Evolutionary conservation across 225 moss, liverwort and hornwort genomes (phyloP).

Genomic region (Thuidium tamariscinum): DNA sequence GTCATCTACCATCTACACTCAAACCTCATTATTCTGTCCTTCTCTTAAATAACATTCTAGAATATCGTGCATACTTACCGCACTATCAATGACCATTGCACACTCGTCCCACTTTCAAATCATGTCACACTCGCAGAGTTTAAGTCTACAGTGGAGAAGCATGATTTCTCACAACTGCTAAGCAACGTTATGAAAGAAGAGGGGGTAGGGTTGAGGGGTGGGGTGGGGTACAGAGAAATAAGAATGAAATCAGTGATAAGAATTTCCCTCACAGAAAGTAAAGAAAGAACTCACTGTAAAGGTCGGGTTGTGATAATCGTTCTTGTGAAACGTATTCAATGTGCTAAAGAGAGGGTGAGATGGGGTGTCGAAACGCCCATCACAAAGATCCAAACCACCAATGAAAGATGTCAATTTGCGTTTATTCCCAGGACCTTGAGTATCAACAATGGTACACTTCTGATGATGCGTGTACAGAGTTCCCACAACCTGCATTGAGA

Average conservation of each 20-base stretch:
- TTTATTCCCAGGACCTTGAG: slow-evolving; percentile 56
- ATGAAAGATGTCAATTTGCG: slow-evolving; percentile 65
- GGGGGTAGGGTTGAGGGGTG: slow-evolving; percentile 20
- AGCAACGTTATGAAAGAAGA: slow-evolving; percentile 41
- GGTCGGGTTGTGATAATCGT: slow-evolving; percentile 72
- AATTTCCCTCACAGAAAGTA: not conserved
- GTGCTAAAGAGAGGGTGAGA: slow-evolving; percentile 60
- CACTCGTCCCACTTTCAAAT: not conserved
- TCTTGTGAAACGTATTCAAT: slow-evolving; percentile 47
- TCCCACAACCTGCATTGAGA: slow-evolving; percentile 61
- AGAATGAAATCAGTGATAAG: slow-evolving; percentile 33
- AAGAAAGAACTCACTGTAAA: slow-evolving; percentile 2
- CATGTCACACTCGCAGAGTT: not conserved
- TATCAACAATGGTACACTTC: slow-evolving; percentile 56
- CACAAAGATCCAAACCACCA: slow-evolving; percentile 85
- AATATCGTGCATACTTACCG: not conserved
- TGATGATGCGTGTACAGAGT: slow-evolving; percentile 88
- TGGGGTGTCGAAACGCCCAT: slow-evolving; percentile 81
- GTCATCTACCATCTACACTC: not conserved
- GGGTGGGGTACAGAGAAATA: slow-evolving; percentile 63
- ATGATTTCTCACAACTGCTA: not conserved
- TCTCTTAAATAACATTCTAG: not conserved
- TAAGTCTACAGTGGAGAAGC: not conserved
- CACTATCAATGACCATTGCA: not conserved
- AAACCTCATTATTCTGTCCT: not conserved